A percentile compares a stretch with the other conserved stretches of the same genome.
These are phyloP conservation scores for Eucalyptus polybractea DNA, from an alignment of 345 rosid species.

Conservation along the genomic window DNA sequence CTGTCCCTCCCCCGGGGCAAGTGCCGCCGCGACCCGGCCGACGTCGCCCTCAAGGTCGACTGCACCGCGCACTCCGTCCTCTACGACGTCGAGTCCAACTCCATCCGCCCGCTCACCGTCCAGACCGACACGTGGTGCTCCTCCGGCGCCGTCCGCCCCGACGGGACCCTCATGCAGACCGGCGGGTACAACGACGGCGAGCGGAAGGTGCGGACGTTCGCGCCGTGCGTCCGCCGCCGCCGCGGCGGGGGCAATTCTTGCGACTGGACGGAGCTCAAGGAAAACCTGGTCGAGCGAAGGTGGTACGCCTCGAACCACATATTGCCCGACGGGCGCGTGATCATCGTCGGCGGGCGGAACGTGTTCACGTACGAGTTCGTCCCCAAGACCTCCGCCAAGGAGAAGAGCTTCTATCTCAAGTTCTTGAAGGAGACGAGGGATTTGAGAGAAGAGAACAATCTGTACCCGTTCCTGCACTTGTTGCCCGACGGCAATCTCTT, in stretches of 20 bases:
- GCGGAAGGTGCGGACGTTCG: constrained; percentile 32
- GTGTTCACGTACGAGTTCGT: constrained; percentile 54
- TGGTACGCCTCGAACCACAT: constrained; percentile 82
- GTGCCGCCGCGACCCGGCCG: constrained; percentile 27
- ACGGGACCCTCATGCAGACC: constrained; percentile 63
- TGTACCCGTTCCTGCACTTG: constrained; percentile 71
- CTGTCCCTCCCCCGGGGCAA: constrained; percentile 36
- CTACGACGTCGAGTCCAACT: constrained; percentile 47
- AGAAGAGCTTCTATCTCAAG: constrained; percentile 12
- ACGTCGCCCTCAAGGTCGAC: constrained; percentile 20
- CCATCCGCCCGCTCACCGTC: constrained; percentile 46
- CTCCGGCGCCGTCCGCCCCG: constrained; percentile 53
- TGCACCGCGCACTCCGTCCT: constrained; percentile 72
- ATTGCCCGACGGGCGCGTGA: constrained; percentile 66
- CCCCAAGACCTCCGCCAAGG: constrained; percentile 21
- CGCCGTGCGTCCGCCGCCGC: constrained; percentile 21
- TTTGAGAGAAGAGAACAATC: constrained; percentile 55
- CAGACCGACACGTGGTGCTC: constrained; percentile 82
- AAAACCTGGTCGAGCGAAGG: constrained; percentile 29
- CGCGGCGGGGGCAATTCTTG: constrained; percentile 10
- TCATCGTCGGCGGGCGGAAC: constrained; percentile 64
- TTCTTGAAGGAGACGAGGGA: constrained; percentile 71
- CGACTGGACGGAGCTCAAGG: constrained; percentile 51
- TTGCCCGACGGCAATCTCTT: constrained; percentile 69
- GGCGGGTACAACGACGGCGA: constrained; percentile 68